Percentiles rank a stretch among this genome's conserved stretches.
These are phyloP conservation scores for Trichoderma koningiopsis DNA, from an alignment of 2,329 filamentous ascomycete genomes.

Conservation along the genomic window DNA sequence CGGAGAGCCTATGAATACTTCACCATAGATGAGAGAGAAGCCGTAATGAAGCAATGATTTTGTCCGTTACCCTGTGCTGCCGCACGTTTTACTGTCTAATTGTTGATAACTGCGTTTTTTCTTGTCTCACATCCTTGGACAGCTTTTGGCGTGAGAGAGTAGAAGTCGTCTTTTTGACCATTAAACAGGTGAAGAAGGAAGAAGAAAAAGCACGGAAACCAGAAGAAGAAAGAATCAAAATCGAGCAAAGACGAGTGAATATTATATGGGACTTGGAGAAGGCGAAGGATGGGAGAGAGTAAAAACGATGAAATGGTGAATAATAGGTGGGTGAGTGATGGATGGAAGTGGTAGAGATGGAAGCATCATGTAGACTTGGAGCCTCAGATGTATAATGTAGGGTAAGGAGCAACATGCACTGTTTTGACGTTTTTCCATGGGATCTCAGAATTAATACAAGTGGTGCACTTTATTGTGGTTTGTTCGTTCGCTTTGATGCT, in stretches of 20 bases:
- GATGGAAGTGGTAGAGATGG: not conserved
- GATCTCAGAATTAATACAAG: not conserved
- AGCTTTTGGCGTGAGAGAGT: slow-evolving; percentile 14
- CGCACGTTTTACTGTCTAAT: not conserved
- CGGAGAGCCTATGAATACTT: slow-evolving; percentile 66
- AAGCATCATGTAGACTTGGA: slow-evolving; percentile 17
- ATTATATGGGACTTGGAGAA: not conserved
- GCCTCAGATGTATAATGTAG: not conserved
- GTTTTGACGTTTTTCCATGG: not conserved
- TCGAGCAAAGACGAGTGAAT: not conserved
- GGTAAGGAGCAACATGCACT: not conserved
- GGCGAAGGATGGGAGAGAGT: not conserved
- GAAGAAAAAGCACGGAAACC: not conserved
- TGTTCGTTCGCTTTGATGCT: not conserved
- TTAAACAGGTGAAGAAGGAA: not conserved
- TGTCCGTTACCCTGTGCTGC: slow-evolving; percentile 32
- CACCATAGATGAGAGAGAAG: slow-evolving; percentile 58
- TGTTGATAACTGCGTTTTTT: not conserved
- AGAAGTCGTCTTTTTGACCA: not conserved
- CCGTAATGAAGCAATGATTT: slow-evolving; percentile 57
- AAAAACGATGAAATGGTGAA: not conserved
- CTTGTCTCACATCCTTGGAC: not conserved
- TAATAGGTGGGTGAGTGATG: not conserved
- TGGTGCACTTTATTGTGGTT: not conserved
- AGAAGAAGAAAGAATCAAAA: not conserved